Conservation (phyloP, 257 asterid species). For the Haberlea rhodopensis region DNA sequence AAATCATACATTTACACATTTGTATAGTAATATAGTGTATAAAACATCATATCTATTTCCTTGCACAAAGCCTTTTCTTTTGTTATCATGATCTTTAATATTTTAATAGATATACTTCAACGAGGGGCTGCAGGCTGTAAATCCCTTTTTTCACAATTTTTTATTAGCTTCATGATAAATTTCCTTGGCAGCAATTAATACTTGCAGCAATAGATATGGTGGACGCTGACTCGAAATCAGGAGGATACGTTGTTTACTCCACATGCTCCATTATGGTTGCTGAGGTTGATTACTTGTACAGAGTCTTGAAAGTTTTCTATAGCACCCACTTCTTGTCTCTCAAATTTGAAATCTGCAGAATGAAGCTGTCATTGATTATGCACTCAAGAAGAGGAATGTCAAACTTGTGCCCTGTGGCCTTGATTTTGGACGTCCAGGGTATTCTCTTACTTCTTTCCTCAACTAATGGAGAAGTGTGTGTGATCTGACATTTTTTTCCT, state of each 20-base stretch:
- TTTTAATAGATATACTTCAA: constrained; percentile 6
- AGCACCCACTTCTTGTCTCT: constrained; percentile 17
- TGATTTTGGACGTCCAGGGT: constrained; percentile 96
- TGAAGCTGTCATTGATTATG: constrained; percentile 94
- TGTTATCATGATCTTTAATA: neutral
- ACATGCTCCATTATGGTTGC: constrained; percentile 97
- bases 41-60: neutral
- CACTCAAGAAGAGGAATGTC: constrained; percentile 88
- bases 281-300: constrained; percentile 53
- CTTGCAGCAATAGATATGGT: constrained; percentile 97
- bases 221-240: constrained; percentile 92
- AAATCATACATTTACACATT: too few species aligned
- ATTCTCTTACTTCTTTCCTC: constrained; percentile 16
- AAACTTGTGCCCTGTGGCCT: constrained; percentile 94
- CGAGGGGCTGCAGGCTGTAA: neutral
- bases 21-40: too few species aligned
- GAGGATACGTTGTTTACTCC: constrained; percentile 90
- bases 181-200: constrained; percentile 68
- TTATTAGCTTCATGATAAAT: constrained; percentile 15
- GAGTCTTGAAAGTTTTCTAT: constrained; percentile 14
- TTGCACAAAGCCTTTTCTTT: neutral
- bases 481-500: constrained; percentile 21
- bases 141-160: constrained; percentile 2
- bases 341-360: constrained; percentile 56
- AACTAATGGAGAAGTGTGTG: neutral